phyloP scores from a whole-genome alignment of 352 stramenopile species.

The Phytopythium litorale region DNA sequence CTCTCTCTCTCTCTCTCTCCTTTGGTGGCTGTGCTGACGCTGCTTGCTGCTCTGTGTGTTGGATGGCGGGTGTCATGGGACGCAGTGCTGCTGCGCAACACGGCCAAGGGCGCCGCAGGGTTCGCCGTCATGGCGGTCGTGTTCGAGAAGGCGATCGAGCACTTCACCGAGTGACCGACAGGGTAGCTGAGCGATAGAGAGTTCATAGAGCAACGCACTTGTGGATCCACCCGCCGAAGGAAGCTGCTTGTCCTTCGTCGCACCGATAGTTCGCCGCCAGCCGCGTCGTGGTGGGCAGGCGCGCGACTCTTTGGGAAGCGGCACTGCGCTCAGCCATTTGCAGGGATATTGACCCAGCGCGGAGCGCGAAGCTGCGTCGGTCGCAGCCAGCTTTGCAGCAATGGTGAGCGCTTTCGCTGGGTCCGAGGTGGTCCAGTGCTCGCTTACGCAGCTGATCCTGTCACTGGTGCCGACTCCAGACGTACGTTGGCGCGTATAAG shows the following conservation, averaged over 20 bases:
- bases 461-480: constrained; percentile 1
- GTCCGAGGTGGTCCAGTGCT: neutral
- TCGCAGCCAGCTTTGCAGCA: neutral
- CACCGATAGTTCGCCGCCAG: neutral
- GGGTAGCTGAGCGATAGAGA: neutral
- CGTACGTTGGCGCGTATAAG: constrained; percentile 38
- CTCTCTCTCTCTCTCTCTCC: neutral
- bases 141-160: constrained; percentile 81
- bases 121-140: constrained; percentile 84
- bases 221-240: neutral
- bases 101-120: constrained; percentile 65
- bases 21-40: neutral
- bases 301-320: neutral
- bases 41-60: neutral
- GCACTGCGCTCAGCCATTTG: neutral
- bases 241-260: neutral
- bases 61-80: constrained; percentile 5
- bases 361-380: neutral
- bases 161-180: constrained; percentile 24
- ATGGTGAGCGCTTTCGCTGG: constrained; percentile 1
- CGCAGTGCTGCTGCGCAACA: constrained; percentile 65
- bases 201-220: neutral
- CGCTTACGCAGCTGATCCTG: neutral
- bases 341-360: neutral
- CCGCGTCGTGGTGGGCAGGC: neutral